A percentile compares a stretch with the other conserved stretches of the same genome.
Evolutionary conservation across 129 eudicot species (phyloP).

Genomic region (Helianthus tuberosus): DNA sequence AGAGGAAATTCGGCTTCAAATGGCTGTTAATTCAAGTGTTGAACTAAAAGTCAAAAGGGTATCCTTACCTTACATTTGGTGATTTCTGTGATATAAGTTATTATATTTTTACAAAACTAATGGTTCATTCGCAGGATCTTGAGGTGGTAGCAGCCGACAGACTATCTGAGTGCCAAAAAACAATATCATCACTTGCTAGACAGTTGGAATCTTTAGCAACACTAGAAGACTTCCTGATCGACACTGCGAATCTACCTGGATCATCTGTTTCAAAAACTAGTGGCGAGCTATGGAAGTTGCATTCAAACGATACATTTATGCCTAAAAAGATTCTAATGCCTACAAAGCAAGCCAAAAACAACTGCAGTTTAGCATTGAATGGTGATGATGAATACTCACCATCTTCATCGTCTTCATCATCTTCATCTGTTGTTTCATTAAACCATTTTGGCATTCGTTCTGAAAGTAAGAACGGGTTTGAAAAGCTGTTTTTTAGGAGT

Average conservation of each 20-base stretch:
- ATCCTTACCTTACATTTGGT: constrained; percentile 8
- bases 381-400: constrained; percentile 48
- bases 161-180: constrained; percentile 80
- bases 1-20: constrained; percentile 48
- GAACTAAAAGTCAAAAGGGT: constrained; percentile 75
- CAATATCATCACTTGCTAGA: constrained; percentile 68
- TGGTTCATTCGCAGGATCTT: constrained; percentile 44
- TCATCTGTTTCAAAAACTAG: constrained; percentile 41
- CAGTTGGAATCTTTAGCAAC: constrained; percentile 73
- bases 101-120: background rate
- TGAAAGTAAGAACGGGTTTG: constrained; percentile 64
- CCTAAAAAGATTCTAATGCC: constrained; percentile 42
- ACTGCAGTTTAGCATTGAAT: constrained; percentile 15
- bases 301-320: constrained; percentile 45
- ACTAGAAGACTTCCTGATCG: constrained; percentile 73
- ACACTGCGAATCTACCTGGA: constrained; percentile 62
- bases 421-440: constrained; percentile 43
- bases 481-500: constrained; percentile 56
- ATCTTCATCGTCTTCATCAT: constrained; percentile 49
- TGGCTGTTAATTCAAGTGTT: constrained; percentile 33
- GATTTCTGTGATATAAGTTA: too few species aligned
- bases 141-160: constrained; percentile 78
- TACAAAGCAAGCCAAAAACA: constrained; percentile 30
- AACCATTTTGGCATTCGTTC: constrained; percentile 35
- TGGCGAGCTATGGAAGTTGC: constrained; percentile 52